Conservation (phyloP, 1,139 yeast genomes). For the Candida gigantensis region DNA sequence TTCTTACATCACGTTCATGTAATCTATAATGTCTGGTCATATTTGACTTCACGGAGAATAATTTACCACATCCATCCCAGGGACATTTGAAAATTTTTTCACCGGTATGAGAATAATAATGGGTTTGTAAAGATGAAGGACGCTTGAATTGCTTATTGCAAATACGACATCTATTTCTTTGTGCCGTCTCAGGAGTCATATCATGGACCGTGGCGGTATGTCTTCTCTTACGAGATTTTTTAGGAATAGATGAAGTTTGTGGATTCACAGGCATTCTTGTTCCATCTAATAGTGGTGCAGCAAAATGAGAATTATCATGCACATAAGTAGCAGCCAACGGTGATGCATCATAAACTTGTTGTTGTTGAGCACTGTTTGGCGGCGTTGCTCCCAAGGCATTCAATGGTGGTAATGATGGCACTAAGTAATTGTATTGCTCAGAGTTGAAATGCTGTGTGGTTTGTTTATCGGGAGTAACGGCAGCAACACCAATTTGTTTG, state of each 20-base stretch:
- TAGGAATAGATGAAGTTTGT: slow-evolving; percentile 3
- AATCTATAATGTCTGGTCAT: slow-evolving; percentile 75
- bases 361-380: neutral
- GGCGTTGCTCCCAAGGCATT: slow-evolving; percentile 4
- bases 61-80: slow-evolving; percentile 64
- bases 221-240: slow-evolving; percentile 16
- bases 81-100: slow-evolving; percentile 77
- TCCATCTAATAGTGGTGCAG: slow-evolving; percentile 2
- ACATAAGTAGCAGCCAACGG: slow-evolving; percentile 5
- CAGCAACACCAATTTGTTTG: slow-evolving; percentile 1
- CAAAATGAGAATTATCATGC: slow-evolving; percentile 5
- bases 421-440: slow-evolving; percentile 11
- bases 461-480: slow-evolving; percentile 4
- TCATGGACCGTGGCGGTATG: slow-evolving; percentile 23
- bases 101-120: slow-evolving; percentile 83
- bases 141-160: slow-evolving; percentile 79
- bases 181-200: slow-evolving; percentile 37
- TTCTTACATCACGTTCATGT: slow-evolving; percentile 45
- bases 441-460: slow-evolving; percentile 2
- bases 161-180: slow-evolving; percentile 54
- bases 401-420: slow-evolving; percentile 11
- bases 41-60: slow-evolving; percentile 78
- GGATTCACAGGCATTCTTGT: slow-evolving; percentile 3
- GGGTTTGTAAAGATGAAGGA: slow-evolving; percentile 80
- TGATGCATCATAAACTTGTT: slow-evolving; percentile 4